Evolutionary conservation across 2,329 filamentous ascomycete genomes (phyloP).

Genomic region (Penicillium rolfsii): DNA sequence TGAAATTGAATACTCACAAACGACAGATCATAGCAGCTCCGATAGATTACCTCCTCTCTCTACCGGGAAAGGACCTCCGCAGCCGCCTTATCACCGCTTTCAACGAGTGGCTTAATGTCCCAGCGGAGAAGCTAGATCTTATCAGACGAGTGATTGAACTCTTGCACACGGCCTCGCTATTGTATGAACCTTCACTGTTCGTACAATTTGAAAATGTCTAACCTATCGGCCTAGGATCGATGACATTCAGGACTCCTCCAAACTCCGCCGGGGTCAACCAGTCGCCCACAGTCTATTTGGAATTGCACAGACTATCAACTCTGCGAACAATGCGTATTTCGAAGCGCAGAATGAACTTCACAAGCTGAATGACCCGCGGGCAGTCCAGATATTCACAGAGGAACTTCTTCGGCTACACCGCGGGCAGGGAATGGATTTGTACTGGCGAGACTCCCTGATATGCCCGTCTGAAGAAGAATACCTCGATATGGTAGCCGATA

Average conservation of each 20-base stretch:
- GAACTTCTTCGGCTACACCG: slow-evolving; percentile 83
- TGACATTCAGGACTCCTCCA: slow-evolving; percentile 82
- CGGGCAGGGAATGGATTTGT: slow-evolving; percentile 88
- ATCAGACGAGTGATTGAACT: too few species aligned
- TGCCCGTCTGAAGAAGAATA: background rate
- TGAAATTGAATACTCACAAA: too few species aligned
- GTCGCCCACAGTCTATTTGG: slow-evolving; percentile 86
- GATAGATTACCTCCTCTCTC: too few species aligned
- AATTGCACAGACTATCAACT: slow-evolving; percentile 85
- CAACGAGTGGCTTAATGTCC: too few species aligned
- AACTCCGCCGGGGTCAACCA: slow-evolving; percentile 75
- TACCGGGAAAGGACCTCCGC: too few species aligned
- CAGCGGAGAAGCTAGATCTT: too few species aligned
- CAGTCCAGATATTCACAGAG: slow-evolving; percentile 74
- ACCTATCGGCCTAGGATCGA: slow-evolving; percentile 55
- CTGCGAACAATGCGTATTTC: slow-evolving; percentile 89
- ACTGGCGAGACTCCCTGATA: slow-evolving; percentile 85
- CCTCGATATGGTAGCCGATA: slow-evolving; percentile 80
- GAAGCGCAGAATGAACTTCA: slow-evolving; percentile 74
- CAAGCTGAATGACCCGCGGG: slow-evolving; percentile 68
- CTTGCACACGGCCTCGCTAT: too few species aligned
- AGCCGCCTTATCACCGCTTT: too few species aligned
- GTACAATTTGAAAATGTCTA: too few species aligned
- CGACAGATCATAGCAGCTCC: too few species aligned
- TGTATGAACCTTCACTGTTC: too few species aligned